Evolutionary conservation across 306 rosid species (phyloP), one percentile per base, ranked within the genome.

Genomic region (Malus sylvestris): DNA sequence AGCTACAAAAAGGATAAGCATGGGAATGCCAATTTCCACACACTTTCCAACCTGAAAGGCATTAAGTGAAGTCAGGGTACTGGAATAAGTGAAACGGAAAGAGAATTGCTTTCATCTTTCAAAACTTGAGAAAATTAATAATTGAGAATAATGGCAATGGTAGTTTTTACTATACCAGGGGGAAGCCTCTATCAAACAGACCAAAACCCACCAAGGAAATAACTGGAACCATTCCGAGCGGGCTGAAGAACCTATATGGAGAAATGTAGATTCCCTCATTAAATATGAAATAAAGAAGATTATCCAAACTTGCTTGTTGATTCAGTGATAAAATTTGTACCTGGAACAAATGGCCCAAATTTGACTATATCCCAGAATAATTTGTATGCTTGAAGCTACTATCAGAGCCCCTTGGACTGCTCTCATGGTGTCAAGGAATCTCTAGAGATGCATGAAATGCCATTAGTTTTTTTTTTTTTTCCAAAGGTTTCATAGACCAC

Each of bases 141-240:
- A 59, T 9, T n/a, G 67, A 46, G 40, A 25, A 68, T 6, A 55
- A 76, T 64, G 62, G 44, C 16, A 61, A 61, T 25, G 80, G 69
- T 19, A 68, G 45, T 40, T 78, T 70, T 30, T 23, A 58, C 33
- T 49, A 71, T 93, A 96, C 99, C 99, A 96, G 88, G 64, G 99
- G 99, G 83, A 96, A 96, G 20, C 99, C 99, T 91, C 98, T 84
- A 73, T 96, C 97, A 78, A 96, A 96, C 82, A 92, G 79, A 63
- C 99, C 99, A 76, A 96, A 96, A 76, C 99, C 99, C 72, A 79
- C 93, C 73, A 96, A 85, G 70, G 99, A 91, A 81, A 96, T 96
- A 64, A 96, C 98, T 32, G 99, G 99, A 73, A 86, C 98, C 99
- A 96, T 96, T 80, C 96, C 97, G 75, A 96, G 93, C n/a, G 99